These are phyloP conservation scores for Colletotrichum navitas DNA, from an alignment of 2,329 filamentous ascomycete genomes.

Conservation along the genomic window DNA sequence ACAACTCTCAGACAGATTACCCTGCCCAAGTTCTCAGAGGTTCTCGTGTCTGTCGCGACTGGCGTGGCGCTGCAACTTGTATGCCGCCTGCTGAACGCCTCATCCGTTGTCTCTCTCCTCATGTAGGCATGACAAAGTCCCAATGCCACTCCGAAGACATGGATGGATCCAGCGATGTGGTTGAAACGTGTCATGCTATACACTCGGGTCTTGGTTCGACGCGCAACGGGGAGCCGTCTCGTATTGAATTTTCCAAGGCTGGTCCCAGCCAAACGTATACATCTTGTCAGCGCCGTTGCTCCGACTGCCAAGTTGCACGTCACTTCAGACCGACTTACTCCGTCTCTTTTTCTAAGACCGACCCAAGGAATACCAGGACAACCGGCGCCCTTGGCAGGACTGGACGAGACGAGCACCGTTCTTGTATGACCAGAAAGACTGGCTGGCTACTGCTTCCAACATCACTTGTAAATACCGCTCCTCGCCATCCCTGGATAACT, in stretches of 20 bases:
- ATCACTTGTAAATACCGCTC: conserved; percentile 37
- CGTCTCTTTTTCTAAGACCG: neutral
- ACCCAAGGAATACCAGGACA: conserved; percentile 13
- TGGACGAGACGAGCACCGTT: conserved; percentile 7
- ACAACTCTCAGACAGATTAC: conserved; percentile 4
- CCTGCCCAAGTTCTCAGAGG: neutral
- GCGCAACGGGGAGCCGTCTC: conserved; percentile 21
- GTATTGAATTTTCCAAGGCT: conserved; percentile 31
- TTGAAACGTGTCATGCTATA: conserved; percentile 11
- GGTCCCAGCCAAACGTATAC: conserved; percentile 23
- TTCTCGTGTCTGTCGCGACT: conserved; percentile 5
- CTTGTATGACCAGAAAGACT: conserved; percentile 2
- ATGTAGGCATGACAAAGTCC: conserved; percentile 3
- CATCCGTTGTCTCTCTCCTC: conserved; percentile 1
- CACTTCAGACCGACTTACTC: conserved; percentile 6
- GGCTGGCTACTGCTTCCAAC: neutral
- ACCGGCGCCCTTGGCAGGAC: conserved; percentile 27
- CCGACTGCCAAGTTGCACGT: conserved; percentile 29
- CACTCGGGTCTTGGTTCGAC: conserved; percentile 14
- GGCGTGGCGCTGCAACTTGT: neutral
- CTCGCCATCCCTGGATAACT: conserved; percentile 10
- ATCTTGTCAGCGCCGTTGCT: conserved; percentile 25
- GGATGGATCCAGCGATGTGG: conserved; percentile 25
- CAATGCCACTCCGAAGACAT: conserved; percentile 9
- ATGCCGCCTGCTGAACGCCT: conserved; percentile 21